phyloP scores from a whole-genome alignment of 2,329 filamentous ascomycete species.

The Xylaria arbuscula region DNA sequence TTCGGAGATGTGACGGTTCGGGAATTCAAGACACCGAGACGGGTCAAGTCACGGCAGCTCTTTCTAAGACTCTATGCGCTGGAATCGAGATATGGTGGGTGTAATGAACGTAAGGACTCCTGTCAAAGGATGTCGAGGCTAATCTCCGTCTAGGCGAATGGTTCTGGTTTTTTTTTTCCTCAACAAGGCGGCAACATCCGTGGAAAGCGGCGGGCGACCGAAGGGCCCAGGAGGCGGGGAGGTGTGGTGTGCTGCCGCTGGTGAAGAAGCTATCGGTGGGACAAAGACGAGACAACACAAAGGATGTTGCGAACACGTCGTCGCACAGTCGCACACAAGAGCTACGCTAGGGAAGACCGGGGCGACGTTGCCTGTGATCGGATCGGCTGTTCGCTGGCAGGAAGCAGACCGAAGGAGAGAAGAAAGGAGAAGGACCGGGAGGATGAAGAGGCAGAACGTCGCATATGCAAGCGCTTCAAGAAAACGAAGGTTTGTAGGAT shows the following conservation, averaged over 20 bases:
- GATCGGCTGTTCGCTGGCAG: slow-evolving; percentile 1
- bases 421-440: not conserved
- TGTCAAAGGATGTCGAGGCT: slow-evolving; percentile 53
- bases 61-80: not conserved
- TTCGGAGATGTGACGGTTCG: slow-evolving; percentile 1
- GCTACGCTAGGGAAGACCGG: not conserved
- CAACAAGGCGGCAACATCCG: slow-evolving; percentile 18
- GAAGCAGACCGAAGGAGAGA: not conserved
- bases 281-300: slow-evolving; percentile 25
- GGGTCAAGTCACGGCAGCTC: not conserved
- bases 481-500: not conserved
- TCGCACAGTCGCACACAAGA: slow-evolving; percentile 12
- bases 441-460: not conserved
- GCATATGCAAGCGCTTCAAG: not conserved
- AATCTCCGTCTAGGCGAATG: slow-evolving; percentile 14
- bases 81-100: slow-evolving; percentile 8
- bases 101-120: slow-evolving; percentile 51
- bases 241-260: slow-evolving; percentile 3
- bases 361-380: not conserved
- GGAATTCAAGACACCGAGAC: slow-evolving; percentile 6
- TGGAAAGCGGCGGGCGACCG: slow-evolving; percentile 2
- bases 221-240: not conserved
- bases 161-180: slow-evolving; percentile 13
- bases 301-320: slow-evolving; percentile 6
- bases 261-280: slow-evolving; percentile 20